Conservation (phyloP, 2,329 filamentous ascomycete genomes). For the Paraconiothyrium sp. region DNA sequence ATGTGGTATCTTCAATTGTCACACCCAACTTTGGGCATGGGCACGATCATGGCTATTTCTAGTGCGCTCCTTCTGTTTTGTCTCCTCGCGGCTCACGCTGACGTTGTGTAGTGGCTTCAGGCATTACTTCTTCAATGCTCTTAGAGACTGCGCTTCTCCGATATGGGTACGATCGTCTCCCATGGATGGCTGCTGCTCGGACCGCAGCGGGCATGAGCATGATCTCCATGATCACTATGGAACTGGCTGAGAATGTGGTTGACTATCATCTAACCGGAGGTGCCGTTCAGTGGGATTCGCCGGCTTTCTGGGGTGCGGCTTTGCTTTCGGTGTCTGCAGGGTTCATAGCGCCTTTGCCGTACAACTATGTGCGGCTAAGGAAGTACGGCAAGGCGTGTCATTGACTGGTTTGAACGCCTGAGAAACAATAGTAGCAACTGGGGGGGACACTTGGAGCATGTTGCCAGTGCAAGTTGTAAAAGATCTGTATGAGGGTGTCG, state of each 20-base stretch:
- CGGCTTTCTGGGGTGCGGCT: conserved; percentile 64
- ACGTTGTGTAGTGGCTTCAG: conserved; percentile 57
- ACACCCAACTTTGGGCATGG: conserved; percentile 58
- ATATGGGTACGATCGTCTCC: conserved; percentile 58
- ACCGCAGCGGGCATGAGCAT: conserved; percentile 68
- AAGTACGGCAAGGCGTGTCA: conserved; percentile 62
- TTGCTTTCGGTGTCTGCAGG: conserved; percentile 55
- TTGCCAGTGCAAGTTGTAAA: no score
- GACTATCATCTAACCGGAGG: conserved; percentile 66
- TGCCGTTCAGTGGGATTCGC: conserved; percentile 56
- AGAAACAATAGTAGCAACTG: no score
- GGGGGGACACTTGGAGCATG: not conserved
- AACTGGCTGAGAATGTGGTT: conserved; percentile 63
- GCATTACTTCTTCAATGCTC: conserved; percentile 61
- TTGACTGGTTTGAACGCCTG: conserved; percentile 25
- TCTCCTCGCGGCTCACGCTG: not conserved
- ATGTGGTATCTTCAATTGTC: conserved; percentile 65
- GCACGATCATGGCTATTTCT: conserved; percentile 62
- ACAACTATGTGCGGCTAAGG: conserved; percentile 61
- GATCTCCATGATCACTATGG: conserved; percentile 69
- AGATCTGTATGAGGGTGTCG: no score
- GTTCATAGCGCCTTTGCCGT: conserved; percentile 62
- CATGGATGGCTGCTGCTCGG: conserved; percentile 58
- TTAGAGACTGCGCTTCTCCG: conserved; percentile 64
- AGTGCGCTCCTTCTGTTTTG: conserved; percentile 33